phyloP scores from a whole-genome alignment of 2,329 filamentous ascomycete species.

The Penicillium verrucosum region DNA sequence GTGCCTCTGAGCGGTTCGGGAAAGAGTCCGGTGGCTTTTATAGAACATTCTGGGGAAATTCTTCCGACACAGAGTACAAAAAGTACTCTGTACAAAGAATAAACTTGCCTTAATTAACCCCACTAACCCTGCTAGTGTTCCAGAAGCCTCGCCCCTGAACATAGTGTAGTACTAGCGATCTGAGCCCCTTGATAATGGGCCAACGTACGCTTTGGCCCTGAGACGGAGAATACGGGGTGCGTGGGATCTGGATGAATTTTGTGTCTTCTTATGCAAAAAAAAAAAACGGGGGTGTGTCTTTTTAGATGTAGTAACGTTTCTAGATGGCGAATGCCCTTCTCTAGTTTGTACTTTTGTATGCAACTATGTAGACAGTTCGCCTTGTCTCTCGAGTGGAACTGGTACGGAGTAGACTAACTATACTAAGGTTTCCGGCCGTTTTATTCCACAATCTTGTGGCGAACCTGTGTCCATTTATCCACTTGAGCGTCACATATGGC shows the following conservation, averaged over 20 bases:
- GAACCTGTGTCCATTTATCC: not conserved
- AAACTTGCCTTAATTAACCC: not conserved
- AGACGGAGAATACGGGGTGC: not conserved
- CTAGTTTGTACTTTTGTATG: not conserved
- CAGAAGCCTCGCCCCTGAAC: slow-evolving; percentile 6
- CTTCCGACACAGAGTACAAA: not conserved
- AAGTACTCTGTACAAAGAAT: too few species aligned
- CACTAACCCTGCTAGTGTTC: not conserved
- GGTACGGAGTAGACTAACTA: not conserved
- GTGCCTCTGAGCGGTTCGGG: not conserved
- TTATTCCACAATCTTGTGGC: not conserved
- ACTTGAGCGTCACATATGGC: not conserved
- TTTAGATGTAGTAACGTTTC: not conserved
- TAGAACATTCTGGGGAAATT: not conserved
- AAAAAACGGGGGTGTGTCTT: not conserved
- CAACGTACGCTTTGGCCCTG: not conserved
- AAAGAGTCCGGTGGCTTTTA: not conserved
- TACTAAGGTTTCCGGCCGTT: not conserved
- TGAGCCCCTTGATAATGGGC: not conserved
- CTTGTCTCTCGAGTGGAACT: not conserved
- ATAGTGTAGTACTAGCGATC: not conserved
- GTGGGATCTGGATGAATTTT: not conserved
- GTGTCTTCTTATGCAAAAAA: not conserved
- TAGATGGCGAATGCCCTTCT: not conserved
- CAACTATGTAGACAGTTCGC: not conserved